Conservation (phyloP, 306 rosid genomes). For the Rosa multiflora region DNA sequence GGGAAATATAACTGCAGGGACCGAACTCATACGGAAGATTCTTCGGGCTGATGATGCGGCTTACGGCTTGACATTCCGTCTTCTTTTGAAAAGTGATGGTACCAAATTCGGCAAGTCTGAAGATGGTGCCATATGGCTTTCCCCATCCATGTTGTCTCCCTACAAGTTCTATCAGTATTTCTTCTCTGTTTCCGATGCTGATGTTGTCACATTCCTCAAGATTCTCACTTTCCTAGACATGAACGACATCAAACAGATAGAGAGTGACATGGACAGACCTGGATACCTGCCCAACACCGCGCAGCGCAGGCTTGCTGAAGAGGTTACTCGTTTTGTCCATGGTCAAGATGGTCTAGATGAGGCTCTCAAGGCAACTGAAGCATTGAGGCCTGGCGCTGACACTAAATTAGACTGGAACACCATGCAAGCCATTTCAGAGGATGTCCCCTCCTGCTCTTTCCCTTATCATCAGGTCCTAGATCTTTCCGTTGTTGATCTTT, state of each 20-base stretch:
- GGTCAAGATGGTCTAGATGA: constrained; percentile 80
- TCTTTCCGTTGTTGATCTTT: constrained; percentile 69
- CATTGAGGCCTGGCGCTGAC: constrained; percentile 85
- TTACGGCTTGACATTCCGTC: constrained; percentile 87
- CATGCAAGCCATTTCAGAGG: constrained; percentile 86
- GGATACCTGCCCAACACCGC: constrained; percentile 74
- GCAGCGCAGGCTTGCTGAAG: constrained; percentile 85
- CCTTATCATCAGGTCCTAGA: constrained; percentile 63
- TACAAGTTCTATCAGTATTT: constrained; percentile 91
- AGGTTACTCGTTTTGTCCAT: constrained; percentile 81
- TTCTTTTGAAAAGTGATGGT: constrained; percentile 82
- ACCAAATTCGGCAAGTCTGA: constrained; percentile 93
- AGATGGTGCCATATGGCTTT: constrained; percentile 91
- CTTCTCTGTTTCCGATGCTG: constrained; percentile 77
- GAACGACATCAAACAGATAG: constrained; percentile 59
- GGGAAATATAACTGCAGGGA: constrained; percentile 97
- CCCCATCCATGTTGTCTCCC: constrained; percentile 63
- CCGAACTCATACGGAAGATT: constrained; percentile 80
- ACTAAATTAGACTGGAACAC: constrained; percentile 84
- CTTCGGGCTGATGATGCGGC: constrained; percentile 70
- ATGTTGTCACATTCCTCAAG: constrained; percentile 76
- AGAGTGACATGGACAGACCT: constrained; percentile 51
- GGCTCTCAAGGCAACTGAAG: constrained; percentile 87
- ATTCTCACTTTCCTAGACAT: constrained; percentile 75
- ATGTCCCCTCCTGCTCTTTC: constrained; percentile 75